Conservation (phyloP, 164 flowering plant genomes). For the Cinnamomum chago region DNA sequence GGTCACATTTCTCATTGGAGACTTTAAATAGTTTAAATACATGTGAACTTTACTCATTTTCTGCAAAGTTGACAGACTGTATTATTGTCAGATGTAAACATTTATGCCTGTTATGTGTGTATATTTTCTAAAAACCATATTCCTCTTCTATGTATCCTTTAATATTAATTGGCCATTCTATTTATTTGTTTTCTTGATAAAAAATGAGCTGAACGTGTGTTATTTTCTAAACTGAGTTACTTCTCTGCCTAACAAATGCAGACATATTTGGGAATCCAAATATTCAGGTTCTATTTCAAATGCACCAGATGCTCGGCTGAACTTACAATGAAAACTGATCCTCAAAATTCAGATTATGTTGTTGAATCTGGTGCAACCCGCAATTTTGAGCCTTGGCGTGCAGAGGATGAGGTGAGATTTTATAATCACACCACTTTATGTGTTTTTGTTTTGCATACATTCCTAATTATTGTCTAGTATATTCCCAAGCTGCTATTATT, state of each 20-base stretch:
- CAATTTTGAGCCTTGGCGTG: constrained; percentile 97
- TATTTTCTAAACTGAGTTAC: background rate
- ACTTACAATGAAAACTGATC: constrained; percentile 85
- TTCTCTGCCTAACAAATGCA: constrained; percentile 23
- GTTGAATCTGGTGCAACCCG: constrained; percentile 89
- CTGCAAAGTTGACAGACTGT: too few relatives aligned
- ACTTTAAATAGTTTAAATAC: too few relatives aligned
- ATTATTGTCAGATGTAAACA: background rate
- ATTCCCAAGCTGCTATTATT: background rate
- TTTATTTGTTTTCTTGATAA: background rate
- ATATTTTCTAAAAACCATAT: background rate
- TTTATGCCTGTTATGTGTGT: background rate
- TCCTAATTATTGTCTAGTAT: background rate
- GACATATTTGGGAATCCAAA: constrained; percentile 85
- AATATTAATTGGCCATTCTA: background rate
- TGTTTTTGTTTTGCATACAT: background rate
- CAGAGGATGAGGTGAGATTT: constrained; percentile 71
- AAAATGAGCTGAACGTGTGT: background rate
- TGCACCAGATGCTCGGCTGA: constrained; percentile 94
- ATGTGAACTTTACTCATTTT: too few relatives aligned
- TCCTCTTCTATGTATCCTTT: background rate
- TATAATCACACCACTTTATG: background rate
- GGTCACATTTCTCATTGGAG: too few relatives aligned
- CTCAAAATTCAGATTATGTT: constrained; percentile 85
- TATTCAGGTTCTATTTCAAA: constrained; percentile 86